phyloP scores from a whole-genome alignment of 2,329 filamentous ascomycete genomes.

The Cladorrhinum sp. region DNA sequence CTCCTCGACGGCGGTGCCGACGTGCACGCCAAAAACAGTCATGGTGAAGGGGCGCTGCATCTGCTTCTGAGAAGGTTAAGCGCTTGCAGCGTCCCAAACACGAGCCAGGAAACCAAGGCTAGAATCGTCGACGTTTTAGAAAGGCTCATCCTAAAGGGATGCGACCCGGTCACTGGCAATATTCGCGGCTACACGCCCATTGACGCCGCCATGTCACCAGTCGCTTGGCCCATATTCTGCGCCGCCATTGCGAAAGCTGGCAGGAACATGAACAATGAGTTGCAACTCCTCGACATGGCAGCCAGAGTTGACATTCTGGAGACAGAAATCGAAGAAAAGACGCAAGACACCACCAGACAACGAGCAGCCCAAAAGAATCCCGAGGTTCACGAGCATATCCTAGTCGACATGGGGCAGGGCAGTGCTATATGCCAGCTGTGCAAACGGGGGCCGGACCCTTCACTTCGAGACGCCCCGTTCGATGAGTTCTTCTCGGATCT shows the following conservation, averaged over 20 bases:
- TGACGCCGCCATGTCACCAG: slow-evolving; percentile 2
- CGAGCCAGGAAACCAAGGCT: not conserved
- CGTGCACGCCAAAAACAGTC: not conserved
- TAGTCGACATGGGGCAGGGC: not conserved
- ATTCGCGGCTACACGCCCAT: not conserved
- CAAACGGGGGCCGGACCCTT: not conserved
- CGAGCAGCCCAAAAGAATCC: not conserved
- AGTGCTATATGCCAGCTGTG: not conserved
- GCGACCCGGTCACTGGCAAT: not conserved
- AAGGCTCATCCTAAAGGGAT: not conserved
- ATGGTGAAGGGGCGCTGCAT: not conserved
- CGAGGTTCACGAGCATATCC: not conserved
- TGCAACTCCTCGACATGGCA: not conserved
- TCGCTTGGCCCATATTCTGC: not conserved
- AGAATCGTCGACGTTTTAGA: not conserved
- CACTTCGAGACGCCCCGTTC: not conserved
- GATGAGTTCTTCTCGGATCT: slow-evolving; percentile 4
- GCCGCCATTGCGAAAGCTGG: not conserved
- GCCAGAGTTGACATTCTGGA: not conserved
- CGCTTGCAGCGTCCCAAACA: not conserved
- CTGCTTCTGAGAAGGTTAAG: not conserved
- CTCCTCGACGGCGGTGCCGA: not conserved
- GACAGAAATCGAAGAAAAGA: not conserved
- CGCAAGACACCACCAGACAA: not conserved
- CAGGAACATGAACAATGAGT: not conserved